Evolutionary conservation across 73 alveolate genomes (phyloP), one percentile per base, ranked within the genome.

Genomic region (Paramecium pentaurelia): DNA sequence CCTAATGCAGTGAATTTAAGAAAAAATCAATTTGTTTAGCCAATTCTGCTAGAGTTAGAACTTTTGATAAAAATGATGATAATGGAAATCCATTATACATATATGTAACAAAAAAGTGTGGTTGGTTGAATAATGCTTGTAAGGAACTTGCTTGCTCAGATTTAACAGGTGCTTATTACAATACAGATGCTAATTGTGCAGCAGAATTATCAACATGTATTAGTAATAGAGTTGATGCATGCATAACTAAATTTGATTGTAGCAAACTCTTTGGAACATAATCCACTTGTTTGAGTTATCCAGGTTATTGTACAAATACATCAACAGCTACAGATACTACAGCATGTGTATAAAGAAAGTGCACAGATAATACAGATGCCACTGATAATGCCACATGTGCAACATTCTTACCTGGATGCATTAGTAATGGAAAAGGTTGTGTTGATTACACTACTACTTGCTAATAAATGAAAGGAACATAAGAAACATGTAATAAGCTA

Each of bases 381-480:
- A 38, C 87, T 0, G 58, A 34, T 34, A 40, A 32, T 36, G 60
- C 87, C 5, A 18, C 60, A 1, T 73, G 87, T 37, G 32, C 25
- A 37, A 0, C 87, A 37, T 73, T 20, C 22, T 73, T 73, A 36
- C 58, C 87, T 4, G 87, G 87, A 36, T 73, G 87, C 11, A 40
- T 73, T 25, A 73, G 37, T 16, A 73, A 37, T 73, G 87, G 87
- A 36, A 36, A 36, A 40, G 87, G 87, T 6, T 73, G 87, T 40
- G 68, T 73, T 32, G 87, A 73, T 73, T 37, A 73, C 58, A 73
- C 27, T 14, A 18, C 87, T 20, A 10, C 68, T 9, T 73, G 87
- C 36, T 4, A 40, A n/a, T 34, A 64, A 12, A 8, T 37, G 34
- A 14, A 36, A 20, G 87, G 87, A 36, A 73, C 60, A 2, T 38